Evolutionary conservation across 441 rosid genomes (phyloP).

Genomic region (Metrosideros polymorpha): DNA sequence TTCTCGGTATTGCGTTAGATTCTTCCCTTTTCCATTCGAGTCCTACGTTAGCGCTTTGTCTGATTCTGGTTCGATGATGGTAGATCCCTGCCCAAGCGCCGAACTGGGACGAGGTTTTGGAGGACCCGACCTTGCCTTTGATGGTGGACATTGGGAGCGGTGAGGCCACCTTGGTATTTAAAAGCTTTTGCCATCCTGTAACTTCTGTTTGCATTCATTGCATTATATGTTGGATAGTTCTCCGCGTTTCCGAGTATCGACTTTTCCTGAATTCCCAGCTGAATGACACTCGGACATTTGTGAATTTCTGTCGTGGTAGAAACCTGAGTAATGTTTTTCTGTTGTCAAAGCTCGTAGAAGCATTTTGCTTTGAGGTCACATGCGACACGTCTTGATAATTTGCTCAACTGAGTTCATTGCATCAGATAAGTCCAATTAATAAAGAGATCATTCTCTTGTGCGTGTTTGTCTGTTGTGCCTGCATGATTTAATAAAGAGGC

Average conservation of each 20-base stretch:
- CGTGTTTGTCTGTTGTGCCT: neutral
- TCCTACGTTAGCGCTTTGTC: neutral
- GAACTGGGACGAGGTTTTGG: conserved; percentile 60
- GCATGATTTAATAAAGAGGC: neutral
- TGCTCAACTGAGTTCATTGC: neutral
- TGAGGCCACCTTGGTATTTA: conserved; percentile 8
- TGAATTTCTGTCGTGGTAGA: neutral
- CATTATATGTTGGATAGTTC: neutral
- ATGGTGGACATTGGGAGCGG: conserved; percentile 98
- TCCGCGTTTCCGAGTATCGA: neutral
- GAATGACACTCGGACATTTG: neutral
- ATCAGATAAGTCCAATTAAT: neutral
- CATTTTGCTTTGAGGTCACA: neutral
- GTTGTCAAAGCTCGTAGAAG: neutral
- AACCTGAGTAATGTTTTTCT: neutral
- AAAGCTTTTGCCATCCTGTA: neutral
- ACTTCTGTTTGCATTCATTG: neutral
- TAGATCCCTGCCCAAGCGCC: conserved; percentile 63
- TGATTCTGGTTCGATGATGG: neutral
- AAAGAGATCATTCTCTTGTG: neutral
- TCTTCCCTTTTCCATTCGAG: neutral
- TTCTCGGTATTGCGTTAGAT: conserved; percentile 39
- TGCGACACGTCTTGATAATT: neutral
- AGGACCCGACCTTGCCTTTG: conserved; percentile 74
- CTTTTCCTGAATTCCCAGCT: neutral